phyloP scores from a whole-genome alignment of 495 filamentous ascomycete species.

The Neurospora sp. region DNA sequence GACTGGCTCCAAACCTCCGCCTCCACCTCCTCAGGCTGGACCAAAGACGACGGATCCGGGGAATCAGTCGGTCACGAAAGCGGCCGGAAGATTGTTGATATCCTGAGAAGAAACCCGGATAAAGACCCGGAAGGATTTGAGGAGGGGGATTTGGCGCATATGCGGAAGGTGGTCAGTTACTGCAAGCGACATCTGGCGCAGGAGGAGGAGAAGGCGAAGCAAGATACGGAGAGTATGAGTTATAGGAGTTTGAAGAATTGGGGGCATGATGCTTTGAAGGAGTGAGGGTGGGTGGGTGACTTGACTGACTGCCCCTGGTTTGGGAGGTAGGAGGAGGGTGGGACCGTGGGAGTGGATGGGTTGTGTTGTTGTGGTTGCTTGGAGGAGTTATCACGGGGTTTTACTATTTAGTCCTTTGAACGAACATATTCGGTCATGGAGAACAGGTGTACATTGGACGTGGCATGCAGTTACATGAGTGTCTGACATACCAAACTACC shows the following conservation, averaged over 20 bases:
- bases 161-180: slow-evolving; percentile 47
- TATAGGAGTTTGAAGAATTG: slow-evolving; percentile 54
- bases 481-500: too few relatives aligned
- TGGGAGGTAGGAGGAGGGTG: too few relatives aligned
- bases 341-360: too few relatives aligned
- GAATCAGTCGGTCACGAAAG: slow-evolving; percentile 61
- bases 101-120: slow-evolving; percentile 51
- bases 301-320: background rate
- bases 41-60: slow-evolving; percentile 36
- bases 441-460: too few relatives aligned
- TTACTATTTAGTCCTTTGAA: too few relatives aligned
- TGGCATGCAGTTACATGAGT: too few relatives aligned
- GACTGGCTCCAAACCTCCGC: slow-evolving; percentile 38
- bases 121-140: slow-evolving; percentile 43
- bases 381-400: too few relatives aligned
- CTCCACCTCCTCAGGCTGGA: slow-evolving; percentile 48
- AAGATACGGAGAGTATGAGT: slow-evolving; percentile 26
- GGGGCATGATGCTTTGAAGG: slow-evolving; percentile 54
- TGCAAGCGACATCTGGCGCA: slow-evolving; percentile 58
- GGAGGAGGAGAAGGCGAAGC: slow-evolving; percentile 49
- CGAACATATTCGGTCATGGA: too few relatives aligned
- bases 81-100: slow-evolving; percentile 54
- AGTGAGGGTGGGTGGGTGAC: slow-evolving; percentile 2
- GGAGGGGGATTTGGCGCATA: slow-evolving; percentile 50
- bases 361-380: too few relatives aligned